Evolutionary conservation across 2,329 filamentous ascomycete genomes (phyloP).

Genomic region (Exophiala dermatitidis): DNA sequence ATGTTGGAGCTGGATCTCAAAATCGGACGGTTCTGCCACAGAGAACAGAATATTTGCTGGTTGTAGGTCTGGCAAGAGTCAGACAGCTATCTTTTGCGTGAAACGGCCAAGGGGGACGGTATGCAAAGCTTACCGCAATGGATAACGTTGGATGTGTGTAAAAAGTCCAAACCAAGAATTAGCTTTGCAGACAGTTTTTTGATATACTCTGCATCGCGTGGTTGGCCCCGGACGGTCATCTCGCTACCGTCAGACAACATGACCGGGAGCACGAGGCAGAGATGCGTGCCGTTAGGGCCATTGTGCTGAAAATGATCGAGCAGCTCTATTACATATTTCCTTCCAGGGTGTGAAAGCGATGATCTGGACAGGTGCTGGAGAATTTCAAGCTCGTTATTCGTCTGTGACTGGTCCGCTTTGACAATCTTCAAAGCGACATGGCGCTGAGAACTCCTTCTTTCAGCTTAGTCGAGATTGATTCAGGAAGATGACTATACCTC

Average conservation of each 20-base stretch:
- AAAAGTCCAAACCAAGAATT: neutral
- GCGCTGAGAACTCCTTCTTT: neutral
- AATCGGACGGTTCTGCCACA: neutral
- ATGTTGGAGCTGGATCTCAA: neutral
- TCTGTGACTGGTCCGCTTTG: neutral
- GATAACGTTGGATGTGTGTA: neutral
- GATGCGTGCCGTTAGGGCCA: conserved; percentile 26
- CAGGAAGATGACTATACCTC: conserved; percentile 30
- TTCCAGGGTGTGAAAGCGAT: neutral
- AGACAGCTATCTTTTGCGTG: neutral
- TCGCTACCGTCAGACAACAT: neutral
- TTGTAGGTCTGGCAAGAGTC: neutral
- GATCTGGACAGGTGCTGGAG: neutral
- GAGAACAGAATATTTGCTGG: neutral
- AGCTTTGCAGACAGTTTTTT: neutral
- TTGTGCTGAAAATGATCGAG: conserved; percentile 18
- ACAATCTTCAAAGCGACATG: conserved; percentile 6
- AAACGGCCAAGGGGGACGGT: neutral
- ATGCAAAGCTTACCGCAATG: neutral
- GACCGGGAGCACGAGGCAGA: conserved; percentile 19
- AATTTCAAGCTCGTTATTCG: neutral
- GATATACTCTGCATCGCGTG: neutral
- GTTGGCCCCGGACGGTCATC: neutral
- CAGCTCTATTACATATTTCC: neutral
- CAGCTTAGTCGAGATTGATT: neutral